These are phyloP conservation scores for Amoebophrya sp. DNA, from an alignment of 169 alveolate species.

Conservation along the genomic window DNA sequence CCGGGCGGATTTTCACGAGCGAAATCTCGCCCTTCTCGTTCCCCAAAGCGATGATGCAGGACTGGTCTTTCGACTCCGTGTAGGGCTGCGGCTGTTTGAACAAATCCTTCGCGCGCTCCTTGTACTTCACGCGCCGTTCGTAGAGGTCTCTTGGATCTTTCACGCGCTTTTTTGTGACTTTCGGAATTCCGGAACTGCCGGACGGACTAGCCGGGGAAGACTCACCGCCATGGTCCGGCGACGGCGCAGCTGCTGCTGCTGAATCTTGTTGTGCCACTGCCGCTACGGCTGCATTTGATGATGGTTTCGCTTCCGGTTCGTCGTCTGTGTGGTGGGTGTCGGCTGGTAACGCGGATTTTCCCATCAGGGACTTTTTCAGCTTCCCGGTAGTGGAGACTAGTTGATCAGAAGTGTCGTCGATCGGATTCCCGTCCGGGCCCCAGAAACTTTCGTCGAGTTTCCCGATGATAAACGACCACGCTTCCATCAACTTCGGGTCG, in stretches of 20 bases:
- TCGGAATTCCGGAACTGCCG: background rate
- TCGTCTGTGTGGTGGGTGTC: background rate
- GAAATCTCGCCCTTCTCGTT: constrained; percentile 2
- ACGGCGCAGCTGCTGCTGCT: background rate
- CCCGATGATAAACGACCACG: background rate
- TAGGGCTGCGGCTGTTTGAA: background rate
- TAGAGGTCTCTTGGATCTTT: background rate
- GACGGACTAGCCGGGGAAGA: background rate
- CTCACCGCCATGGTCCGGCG: background rate
- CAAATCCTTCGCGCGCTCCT: background rate
- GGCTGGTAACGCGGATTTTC: background rate
- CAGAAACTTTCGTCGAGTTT: background rate
- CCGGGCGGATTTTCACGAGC: background rate
- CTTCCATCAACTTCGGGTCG: background rate
- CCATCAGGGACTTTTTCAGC: constrained; percentile 1
- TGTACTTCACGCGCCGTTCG: background rate
- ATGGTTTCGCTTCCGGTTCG: background rate
- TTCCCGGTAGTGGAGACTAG: background rate
- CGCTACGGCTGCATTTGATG: background rate
- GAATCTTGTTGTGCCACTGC: background rate
- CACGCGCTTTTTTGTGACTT: background rate
- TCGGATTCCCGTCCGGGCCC: constrained; percentile 14
- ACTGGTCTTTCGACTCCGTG: background rate
- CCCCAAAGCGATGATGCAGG: background rate
- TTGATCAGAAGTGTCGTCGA: background rate